Evolutionary conservation across 148 eudicot genomes (phyloP).

Genomic region (Rheum nobile): DNA sequence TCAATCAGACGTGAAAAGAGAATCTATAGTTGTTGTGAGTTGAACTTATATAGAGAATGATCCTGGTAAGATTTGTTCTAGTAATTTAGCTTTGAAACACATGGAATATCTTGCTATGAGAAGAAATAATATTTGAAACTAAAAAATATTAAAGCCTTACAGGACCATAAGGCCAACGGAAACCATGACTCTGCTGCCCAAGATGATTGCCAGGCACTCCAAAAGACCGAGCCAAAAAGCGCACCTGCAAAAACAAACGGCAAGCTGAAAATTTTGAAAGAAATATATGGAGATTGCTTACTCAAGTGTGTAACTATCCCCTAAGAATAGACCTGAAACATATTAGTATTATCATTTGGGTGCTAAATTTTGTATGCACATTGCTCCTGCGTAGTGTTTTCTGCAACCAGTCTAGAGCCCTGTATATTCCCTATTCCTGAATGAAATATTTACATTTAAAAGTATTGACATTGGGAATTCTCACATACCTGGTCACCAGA

Average conservation of each 20-base stretch:
- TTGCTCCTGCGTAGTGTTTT: not conserved
- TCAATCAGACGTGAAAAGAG: not conserved
- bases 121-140: not conserved
- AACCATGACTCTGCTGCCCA: conserved; percentile 99
- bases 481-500: conserved; percentile 80
- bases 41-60: not conserved
- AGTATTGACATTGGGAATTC: not conserved
- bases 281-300: not conserved
- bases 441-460: not conserved
- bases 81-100: not conserved
- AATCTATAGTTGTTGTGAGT: not conserved
- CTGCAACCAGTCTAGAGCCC: not conserved
- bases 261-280: not conserved
- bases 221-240: conserved; percentile 94
- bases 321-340: not conserved
- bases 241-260: conserved; percentile 47
- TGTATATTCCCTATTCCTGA: not conserved
- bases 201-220: conserved; percentile 97
- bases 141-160: conserved; percentile 29
- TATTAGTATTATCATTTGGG: not conserved
- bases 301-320: not conserved
- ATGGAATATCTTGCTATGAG: not conserved
- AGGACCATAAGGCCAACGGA: conserved; percentile 99
- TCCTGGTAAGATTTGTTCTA: not conserved
- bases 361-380: not conserved